Conservation (phyloP, 2,329 filamentous ascomycete species). For the Pezizomycotina sp. region DNA sequence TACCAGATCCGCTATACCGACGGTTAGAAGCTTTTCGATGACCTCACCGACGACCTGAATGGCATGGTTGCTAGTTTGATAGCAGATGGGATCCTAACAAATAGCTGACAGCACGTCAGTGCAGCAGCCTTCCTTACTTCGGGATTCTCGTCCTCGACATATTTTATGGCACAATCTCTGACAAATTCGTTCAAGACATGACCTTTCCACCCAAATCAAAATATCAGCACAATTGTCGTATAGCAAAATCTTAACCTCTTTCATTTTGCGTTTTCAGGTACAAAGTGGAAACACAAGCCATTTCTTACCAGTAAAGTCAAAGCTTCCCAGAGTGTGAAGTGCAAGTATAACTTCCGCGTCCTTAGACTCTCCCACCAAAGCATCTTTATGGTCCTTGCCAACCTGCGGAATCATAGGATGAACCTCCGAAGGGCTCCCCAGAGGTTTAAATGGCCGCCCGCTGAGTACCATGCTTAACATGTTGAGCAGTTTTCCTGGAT, state of each 20-base stretch:
- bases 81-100: slow-evolving; percentile 95
- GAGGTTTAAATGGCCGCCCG: slow-evolving; percentile 75
- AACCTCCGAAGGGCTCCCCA: slow-evolving; percentile 72
- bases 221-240: slow-evolving; percentile 20
- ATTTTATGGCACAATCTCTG: slow-evolving; percentile 92
- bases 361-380: slow-evolving; percentile 39
- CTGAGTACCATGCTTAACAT: slow-evolving; percentile 90
- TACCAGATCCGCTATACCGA: slow-evolving; percentile 87
- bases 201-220: too few relatives aligned
- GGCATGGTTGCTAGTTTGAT: slow-evolving; percentile 91
- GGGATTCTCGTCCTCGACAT: slow-evolving; percentile 87
- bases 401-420: slow-evolving; percentile 52
- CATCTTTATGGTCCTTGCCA: slow-evolving; percentile 12
- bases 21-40: slow-evolving; percentile 87
- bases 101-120: slow-evolving; percentile 92
- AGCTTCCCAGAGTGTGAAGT: slow-evolving; percentile 88
- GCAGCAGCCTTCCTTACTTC: slow-evolving; percentile 89
- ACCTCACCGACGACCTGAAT: slow-evolving; percentile 96
- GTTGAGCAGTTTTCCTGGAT: slow-evolving; percentile 91
- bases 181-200: slow-evolving; percentile 97
- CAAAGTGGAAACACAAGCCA: background rate
- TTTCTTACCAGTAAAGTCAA: slow-evolving; percentile 55
- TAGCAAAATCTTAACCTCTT: slow-evolving; percentile 1
- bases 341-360: slow-evolving; percentile 84
- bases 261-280: background rate